Conservation (phyloP, 2,329 filamentous ascomycete genomes). For the Myrmaecium sp. region DNA sequence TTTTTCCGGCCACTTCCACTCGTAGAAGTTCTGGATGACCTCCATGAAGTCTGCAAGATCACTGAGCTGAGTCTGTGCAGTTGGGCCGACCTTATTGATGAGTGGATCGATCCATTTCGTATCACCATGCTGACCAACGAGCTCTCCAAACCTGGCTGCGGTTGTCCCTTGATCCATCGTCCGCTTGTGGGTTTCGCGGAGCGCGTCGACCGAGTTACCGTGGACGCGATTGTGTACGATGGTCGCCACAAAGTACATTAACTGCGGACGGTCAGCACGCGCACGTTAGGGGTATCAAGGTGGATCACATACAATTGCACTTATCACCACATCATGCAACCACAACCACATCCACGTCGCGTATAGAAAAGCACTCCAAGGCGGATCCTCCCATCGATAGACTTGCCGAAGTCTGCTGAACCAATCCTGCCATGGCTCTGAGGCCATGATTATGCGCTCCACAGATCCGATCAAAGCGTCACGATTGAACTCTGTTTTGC, state of each 20-base stretch:
- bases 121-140: conserved; percentile 19
- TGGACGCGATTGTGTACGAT: conserved; percentile 15
- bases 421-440: conserved; percentile 23
- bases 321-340: too few species aligned
- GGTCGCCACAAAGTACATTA: conserved; percentile 18
- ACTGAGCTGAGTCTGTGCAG: conserved; percentile 14
- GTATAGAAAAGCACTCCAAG: too few species aligned
- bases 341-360: too few species aligned
- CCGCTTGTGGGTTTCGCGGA: conserved; percentile 18
- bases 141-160: conserved; percentile 18
- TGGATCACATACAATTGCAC: too few species aligned
- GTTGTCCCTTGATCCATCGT: conserved; percentile 12
- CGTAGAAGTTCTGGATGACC: conserved; percentile 19
- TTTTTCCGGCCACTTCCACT: conserved; percentile 17
- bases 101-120: conserved; percentile 22
- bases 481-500: conserved; percentile 18
- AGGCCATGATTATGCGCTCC: conserved; percentile 24
- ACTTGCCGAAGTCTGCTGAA: conserved; percentile 18
- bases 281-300: too few species aligned
- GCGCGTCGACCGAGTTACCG: conserved; percentile 11
- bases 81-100: conserved; percentile 18
- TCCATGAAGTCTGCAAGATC: conserved; percentile 23
- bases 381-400: conserved; percentile 23
- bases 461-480: conserved; percentile 17
- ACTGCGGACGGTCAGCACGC: conserved; percentile 10